phyloP scores from a whole-genome alignment of 2,329 filamentous ascomycete species.

The Xylariaceae sp. region DNA sequence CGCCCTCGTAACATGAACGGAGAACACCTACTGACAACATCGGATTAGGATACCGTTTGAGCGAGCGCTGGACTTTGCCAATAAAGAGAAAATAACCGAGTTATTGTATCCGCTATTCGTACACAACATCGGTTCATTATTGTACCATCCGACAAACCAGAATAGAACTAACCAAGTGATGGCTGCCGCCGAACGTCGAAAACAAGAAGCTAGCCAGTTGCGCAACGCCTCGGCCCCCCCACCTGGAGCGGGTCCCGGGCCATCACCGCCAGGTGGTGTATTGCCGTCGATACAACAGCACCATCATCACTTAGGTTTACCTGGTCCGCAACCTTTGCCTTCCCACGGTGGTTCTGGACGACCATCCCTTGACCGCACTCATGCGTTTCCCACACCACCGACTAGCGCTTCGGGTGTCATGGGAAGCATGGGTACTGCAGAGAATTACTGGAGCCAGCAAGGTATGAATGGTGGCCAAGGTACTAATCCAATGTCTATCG shows the following conservation, averaged over 20 bases:
- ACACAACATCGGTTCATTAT: slow-evolving; percentile 88
- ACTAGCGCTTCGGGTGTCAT: slow-evolving; percentile 87
- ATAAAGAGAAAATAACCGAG: slow-evolving; percentile 99
- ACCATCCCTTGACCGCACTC: slow-evolving; percentile 74
- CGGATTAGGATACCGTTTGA: slow-evolving; percentile 86
- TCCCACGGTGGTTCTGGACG: slow-evolving; percentile 70
- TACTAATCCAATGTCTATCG: slow-evolving; percentile 72
- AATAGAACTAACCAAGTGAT: slow-evolving; percentile 79
- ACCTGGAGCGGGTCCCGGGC: slow-evolving; percentile 49
- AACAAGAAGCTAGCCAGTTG: slow-evolving; percentile 65
- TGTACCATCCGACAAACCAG: slow-evolving; percentile 91
- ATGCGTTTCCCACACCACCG: slow-evolving; percentile 91
- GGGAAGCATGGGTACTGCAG: slow-evolving; percentile 66
- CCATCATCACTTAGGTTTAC: slow-evolving; percentile 57
- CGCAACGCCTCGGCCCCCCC: slow-evolving; percentile 52
- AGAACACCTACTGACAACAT: slow-evolving; percentile 10
- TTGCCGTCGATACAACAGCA: slow-evolving; percentile 67
- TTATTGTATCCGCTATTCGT: slow-evolving; percentile 93
- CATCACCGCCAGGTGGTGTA: slow-evolving; percentile 43
- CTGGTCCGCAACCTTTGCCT: slow-evolving; percentile 51
- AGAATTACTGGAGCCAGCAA: slow-evolving; percentile 70
- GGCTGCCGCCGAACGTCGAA: slow-evolving; percentile 75
- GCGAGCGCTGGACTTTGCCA: slow-evolving; percentile 94
- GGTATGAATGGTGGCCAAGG: slow-evolving; percentile 60
- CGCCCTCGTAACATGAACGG: background rate